Conservation (phyloP, 1,284 basidiomycete genomes). For the Amylostereum chailletii region DNA sequence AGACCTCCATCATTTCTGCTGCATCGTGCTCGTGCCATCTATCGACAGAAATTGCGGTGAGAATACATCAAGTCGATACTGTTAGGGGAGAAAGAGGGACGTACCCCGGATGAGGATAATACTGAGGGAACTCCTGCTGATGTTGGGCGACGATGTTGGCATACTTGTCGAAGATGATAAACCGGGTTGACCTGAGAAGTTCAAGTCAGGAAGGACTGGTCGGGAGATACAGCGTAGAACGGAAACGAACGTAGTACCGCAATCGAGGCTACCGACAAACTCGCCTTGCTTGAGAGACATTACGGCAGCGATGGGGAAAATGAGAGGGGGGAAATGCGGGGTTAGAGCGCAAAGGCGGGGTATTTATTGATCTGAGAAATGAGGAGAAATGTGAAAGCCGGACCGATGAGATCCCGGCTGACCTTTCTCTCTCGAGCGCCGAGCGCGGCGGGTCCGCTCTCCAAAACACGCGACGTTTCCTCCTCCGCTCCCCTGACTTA, state of each 20-base stretch:
- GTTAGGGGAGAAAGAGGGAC: conserved; percentile 16
- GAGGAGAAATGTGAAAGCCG: no score
- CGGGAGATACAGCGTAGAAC: neutral
- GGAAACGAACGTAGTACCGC: conserved; percentile 78
- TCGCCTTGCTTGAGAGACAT: conserved; percentile 54
- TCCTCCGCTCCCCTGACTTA: no score
- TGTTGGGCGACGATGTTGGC: conserved; percentile 84
- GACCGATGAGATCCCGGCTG: no score
- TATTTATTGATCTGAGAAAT: no score
- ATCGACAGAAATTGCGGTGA: conserved; percentile 7
- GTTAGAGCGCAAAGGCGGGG: no score
- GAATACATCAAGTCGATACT: neutral
- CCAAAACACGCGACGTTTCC: no score
- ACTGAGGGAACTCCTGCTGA: conserved; percentile 88
- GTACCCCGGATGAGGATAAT: conserved; percentile 82
- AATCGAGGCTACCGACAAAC: conserved; percentile 86
- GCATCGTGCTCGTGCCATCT: conserved; percentile 97
- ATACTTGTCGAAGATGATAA: conserved; percentile 88
- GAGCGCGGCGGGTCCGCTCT: no score
- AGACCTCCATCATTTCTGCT: conserved; percentile 72
- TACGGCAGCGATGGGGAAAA: conserved; percentile 4
- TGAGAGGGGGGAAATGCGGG: no score
- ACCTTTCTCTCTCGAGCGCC: no score
- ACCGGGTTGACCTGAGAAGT: conserved; percentile 73
- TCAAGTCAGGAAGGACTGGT: neutral